phyloP scores from a whole-genome alignment of 2,329 filamentous ascomycete genomes.

The Cadophora malorum region DNA sequence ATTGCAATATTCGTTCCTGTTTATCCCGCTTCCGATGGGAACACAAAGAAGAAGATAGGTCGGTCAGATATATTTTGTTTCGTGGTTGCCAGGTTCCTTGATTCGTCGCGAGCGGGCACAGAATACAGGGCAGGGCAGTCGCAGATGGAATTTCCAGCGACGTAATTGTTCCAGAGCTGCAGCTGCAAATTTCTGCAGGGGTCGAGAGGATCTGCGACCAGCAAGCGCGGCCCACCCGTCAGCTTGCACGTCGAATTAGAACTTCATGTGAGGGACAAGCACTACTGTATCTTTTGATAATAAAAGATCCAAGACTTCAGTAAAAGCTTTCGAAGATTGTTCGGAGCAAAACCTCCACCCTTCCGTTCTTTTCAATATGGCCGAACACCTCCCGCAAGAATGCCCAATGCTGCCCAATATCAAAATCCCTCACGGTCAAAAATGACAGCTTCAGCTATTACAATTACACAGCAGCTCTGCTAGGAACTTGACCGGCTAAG shows the following conservation, averaged over 20 bases:
- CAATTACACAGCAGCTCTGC: constrained; percentile 4
- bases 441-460: constrained; percentile 13
- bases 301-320: not conserved
- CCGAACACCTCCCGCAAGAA: not conserved
- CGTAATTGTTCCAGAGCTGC: constrained; percentile 28
- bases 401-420: constrained; percentile 30
- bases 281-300: not conserved
- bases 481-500: constrained; percentile 2
- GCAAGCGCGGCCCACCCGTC: not conserved
- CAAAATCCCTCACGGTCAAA: not conserved
- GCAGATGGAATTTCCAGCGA: constrained; percentile 15
- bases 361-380: not conserved
- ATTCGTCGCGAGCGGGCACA: not conserved
- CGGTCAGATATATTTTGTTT: constrained; percentile 1
- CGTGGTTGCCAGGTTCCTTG: constrained; percentile 22
- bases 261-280: not conserved
- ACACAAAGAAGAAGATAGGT: not conserved
- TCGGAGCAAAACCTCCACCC: not conserved
- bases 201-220: constrained; percentile 6
- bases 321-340: not conserved
- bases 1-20: constrained; percentile 7
- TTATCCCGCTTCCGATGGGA: constrained; percentile 17
- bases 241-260: constrained; percentile 5
- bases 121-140: constrained; percentile 6
- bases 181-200: constrained; percentile 18